These are phyloP conservation scores for Acacia crassicarpa DNA, from an alignment of 306 rosid genomes.

Conservation along the genomic window DNA sequence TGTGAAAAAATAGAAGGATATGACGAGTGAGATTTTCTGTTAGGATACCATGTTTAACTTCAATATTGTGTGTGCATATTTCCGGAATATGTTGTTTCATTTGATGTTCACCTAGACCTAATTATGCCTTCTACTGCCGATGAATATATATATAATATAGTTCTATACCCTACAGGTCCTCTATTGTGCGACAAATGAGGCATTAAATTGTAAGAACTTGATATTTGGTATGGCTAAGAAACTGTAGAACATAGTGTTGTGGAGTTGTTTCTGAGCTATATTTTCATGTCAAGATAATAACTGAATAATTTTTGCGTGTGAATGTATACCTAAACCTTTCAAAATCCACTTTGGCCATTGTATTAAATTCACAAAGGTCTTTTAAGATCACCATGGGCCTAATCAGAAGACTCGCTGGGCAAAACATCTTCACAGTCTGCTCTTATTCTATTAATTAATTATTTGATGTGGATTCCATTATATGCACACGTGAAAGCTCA, in stretches of 20 bases:
- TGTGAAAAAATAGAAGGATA: neutral
- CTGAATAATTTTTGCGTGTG: neutral
- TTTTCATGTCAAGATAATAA: neutral
- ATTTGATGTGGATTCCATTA: neutral
- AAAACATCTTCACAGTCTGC: neutral
- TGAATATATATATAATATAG: neutral
- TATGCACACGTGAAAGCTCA: neutral
- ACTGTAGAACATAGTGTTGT: neutral
- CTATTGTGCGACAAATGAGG: neutral
- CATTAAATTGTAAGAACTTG: neutral
- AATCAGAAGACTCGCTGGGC: neutral
- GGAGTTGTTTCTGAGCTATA: neutral
- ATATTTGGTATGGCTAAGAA: neutral
- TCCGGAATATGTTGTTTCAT: neutral
- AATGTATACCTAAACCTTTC: neutral
- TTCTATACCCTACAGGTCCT: neutral
- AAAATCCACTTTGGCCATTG: neutral
- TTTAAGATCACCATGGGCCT: neutral
- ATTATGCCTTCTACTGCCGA: neutral
- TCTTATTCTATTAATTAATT: neutral
- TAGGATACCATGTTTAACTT: neutral
- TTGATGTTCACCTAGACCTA: neutral
- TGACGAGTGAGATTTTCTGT: neutral
- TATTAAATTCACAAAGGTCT: too few species aligned
- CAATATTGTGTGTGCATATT: neutral